phyloP scores from a whole-genome alignment of 2,329 filamentous ascomycete genomes.

The Aphanoascus verrucosus region DNA sequence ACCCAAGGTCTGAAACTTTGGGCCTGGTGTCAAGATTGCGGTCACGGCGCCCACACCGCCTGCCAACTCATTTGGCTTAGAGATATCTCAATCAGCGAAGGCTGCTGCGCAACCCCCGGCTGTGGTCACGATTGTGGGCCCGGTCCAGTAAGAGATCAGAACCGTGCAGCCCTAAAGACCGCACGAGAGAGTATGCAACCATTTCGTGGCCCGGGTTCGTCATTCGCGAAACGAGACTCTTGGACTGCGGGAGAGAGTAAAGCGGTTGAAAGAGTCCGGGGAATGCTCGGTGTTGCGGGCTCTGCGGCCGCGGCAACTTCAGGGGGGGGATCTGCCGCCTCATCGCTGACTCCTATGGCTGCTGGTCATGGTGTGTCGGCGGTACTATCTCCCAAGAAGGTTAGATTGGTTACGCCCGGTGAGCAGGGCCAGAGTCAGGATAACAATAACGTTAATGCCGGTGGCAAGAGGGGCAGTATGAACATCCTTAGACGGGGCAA shows the following conservation, averaged over 20 bases:
- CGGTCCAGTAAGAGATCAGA: conserved; percentile 36
- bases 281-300: conserved; percentile 30
- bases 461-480: neutral
- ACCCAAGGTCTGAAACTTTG: conserved; percentile 36
- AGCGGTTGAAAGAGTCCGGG: conserved; percentile 37
- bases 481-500: conserved; percentile 3
- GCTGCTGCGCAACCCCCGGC: conserved; percentile 48
- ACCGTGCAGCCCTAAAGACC: conserved; percentile 28
- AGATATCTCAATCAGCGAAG: conserved; percentile 39
- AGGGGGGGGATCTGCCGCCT: conserved; percentile 6
- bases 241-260: conserved; percentile 37
- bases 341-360: conserved; percentile 16
- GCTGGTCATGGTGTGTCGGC: conserved; percentile 23
- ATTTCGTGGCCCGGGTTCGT: conserved; percentile 26
- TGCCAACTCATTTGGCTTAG: conserved; percentile 49
- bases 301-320: conserved; percentile 9
- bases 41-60: conserved; percentile 49
- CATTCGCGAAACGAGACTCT: conserved; percentile 36
- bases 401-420: conserved; percentile 35
- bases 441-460: neutral
- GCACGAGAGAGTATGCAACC: conserved; percentile 21
- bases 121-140: conserved; percentile 51
- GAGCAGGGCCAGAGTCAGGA: conserved; percentile 24
- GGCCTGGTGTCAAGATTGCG: conserved; percentile 50
- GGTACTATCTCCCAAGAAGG: conserved; percentile 35